Percentiles rank a stretch among this genome's conserved stretches.
phyloP scores from a whole-genome alignment of 495 filamentous ascomycete genomes.

The Tetracladium setigerum region DNA sequence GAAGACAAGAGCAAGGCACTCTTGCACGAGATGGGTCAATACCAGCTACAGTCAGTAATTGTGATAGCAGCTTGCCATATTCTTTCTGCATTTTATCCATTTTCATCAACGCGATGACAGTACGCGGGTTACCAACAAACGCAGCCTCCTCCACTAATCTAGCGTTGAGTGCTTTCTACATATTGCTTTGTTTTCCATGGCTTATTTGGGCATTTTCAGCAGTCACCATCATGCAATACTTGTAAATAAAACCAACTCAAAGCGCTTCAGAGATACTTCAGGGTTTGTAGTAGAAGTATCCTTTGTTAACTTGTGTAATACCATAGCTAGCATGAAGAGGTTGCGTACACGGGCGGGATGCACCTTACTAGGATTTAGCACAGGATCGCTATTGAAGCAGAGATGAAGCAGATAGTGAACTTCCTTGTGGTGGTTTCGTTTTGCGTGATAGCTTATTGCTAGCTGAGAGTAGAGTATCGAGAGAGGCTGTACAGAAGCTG shows the following conservation, averaged over 20 bases:
- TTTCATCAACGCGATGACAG: neutral
- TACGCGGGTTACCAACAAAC: neutral
- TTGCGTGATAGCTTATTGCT: neutral
- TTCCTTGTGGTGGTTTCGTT: neutral
- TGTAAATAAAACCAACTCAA: neutral
- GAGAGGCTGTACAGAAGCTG: conserved; percentile 1
- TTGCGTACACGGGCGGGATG: neutral
- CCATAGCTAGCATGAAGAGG: conserved; percentile 2
- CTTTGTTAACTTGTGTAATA: neutral
- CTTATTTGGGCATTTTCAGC: neutral
- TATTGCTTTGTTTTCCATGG: neutral
- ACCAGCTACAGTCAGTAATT: neutral
- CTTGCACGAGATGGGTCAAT: neutral
- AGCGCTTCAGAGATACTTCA: neutral
- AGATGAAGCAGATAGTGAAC: neutral
- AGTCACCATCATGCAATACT: neutral
- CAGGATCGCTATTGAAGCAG: conserved; percentile 3
- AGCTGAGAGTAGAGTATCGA: neutral
- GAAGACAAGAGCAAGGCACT: no score
- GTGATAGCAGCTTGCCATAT: neutral
- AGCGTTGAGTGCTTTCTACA: neutral
- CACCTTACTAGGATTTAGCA: neutral
- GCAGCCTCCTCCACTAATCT: neutral
- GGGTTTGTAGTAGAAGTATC: neutral
- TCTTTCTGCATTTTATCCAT: neutral